These are phyloP conservation scores for Blastosporella zonata DNA, from an alignment of 1,284 basidiomycete species.

Conservation along the genomic window DNA sequence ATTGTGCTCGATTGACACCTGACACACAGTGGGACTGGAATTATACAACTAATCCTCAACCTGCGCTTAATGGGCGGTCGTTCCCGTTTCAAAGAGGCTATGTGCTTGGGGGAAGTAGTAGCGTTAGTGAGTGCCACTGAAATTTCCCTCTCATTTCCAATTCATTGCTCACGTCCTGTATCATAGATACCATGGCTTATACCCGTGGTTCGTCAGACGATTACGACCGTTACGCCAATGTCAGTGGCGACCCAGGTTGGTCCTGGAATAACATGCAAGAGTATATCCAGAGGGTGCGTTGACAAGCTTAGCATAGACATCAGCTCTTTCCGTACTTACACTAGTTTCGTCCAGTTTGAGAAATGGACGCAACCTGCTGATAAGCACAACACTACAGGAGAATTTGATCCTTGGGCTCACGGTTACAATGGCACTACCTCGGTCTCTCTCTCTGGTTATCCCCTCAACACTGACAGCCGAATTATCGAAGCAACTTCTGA, in stretches of 20 bases:
- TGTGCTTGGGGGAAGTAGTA: slow-evolving; percentile 34
- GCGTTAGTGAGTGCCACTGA: slow-evolving; percentile 26
- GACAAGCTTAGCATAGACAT: not conserved
- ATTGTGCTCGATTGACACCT: slow-evolving; percentile 15
- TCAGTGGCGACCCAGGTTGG: slow-evolving; percentile 37
- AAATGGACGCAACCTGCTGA: slow-evolving; percentile 25
- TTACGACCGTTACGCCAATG: slow-evolving; percentile 33
- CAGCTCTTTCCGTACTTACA: not conserved
- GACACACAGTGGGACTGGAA: slow-evolving; percentile 29
- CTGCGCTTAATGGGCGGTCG: slow-evolving; percentile 24
- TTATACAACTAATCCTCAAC: slow-evolving; percentile 29
- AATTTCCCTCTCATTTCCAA: not conserved
- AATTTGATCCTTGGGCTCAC: slow-evolving; percentile 26
- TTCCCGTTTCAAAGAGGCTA: slow-evolving; percentile 27
- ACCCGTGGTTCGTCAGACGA: slow-evolving; percentile 38
- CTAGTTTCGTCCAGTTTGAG: slow-evolving; percentile 22
- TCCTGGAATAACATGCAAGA: slow-evolving; percentile 34
- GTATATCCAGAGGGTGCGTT: slow-evolving; percentile 30
- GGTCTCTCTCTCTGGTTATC: slow-evolving; percentile 27
- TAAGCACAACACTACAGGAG: slow-evolving; percentile 25
- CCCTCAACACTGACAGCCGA: slow-evolving; percentile 19
- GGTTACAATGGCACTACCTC: slow-evolving; percentile 13
- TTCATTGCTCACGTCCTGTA: not conserved
- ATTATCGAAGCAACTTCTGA: slow-evolving; percentile 8
- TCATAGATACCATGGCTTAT: slow-evolving; percentile 35